phyloP scores from a whole-genome alignment of 345 rosid genomes.

The Ricinus communis region DNA sequence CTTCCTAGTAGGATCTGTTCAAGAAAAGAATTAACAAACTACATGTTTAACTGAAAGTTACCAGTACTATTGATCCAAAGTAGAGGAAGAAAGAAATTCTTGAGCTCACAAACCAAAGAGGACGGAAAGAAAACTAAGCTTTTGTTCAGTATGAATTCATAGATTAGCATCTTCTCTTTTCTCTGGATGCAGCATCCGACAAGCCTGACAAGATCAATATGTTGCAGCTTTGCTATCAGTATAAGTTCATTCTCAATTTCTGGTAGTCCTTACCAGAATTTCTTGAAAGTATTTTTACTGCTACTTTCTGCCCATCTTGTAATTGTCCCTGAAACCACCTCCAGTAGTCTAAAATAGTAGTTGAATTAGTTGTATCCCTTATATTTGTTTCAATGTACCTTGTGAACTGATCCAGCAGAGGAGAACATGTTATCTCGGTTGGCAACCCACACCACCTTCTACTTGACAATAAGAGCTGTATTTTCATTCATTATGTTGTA shows the following conservation, averaged over 20 bases:
- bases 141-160: slow-evolving; percentile 18
- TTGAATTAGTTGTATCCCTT: not conserved
- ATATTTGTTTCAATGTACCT: slow-evolving; percentile 2
- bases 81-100: not conserved
- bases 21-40: not conserved
- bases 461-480: not conserved
- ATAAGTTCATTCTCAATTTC: slow-evolving; percentile 22
- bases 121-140: slow-evolving; percentile 16
- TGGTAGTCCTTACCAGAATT: slow-evolving; percentile 17
- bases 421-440: slow-evolving; percentile 29
- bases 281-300: slow-evolving; percentile 16
- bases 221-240: slow-evolving; percentile 23
- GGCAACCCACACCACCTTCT: slow-evolving; percentile 37
- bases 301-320: slow-evolving; percentile 15
- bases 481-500: slow-evolving; percentile 16
- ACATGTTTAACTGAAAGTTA: not conserved
- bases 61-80: not conserved
- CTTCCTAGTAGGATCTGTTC: slow-evolving; percentile 3
- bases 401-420: no score
- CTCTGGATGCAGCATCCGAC: slow-evolving; percentile 20
- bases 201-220: slow-evolving; percentile 22
- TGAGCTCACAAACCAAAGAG: slow-evolving; percentile 18
- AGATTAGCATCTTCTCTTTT: slow-evolving; percentile 18
- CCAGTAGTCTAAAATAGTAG: not conserved
- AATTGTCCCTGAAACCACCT: slow-evolving; percentile 17